Evolutionary conservation across 2,329 filamentous ascomycete species (phyloP).

Genomic region (Diaporthe sp.): DNA sequence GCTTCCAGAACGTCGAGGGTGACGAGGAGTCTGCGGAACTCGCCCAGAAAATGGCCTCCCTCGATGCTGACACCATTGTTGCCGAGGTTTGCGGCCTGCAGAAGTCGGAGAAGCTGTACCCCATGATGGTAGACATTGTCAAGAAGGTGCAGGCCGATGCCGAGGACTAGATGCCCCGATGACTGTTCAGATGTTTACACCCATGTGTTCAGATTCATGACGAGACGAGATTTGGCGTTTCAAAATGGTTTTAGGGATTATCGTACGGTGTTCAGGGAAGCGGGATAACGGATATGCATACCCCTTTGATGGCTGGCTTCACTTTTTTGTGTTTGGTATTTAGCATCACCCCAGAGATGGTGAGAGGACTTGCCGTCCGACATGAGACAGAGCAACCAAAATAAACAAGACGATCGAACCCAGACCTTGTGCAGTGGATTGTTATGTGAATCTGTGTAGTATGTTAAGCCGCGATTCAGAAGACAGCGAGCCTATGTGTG

Average conservation of each 20-base stretch:
- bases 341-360: conserved; percentile 11
- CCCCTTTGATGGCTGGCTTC: conserved; percentile 28
- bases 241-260: conserved; percentile 8
- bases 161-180: conserved; percentile 37
- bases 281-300: conserved; percentile 34
- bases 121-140: conserved; percentile 80
- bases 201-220: conserved; percentile 20
- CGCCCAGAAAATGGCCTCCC: conserved; percentile 83
- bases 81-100: conserved; percentile 85
- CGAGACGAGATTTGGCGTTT: conserved; percentile 31
- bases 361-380: background rate
- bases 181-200: background rate
- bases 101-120: conserved; percentile 79
- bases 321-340: background rate
- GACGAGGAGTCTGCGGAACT: conserved; percentile 92
- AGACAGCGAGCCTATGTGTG: background rate
- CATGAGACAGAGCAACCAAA: conserved; percentile 16
- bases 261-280: conserved; percentile 31
- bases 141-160: conserved; percentile 81
- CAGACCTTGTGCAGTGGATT: too few relatives aligned
- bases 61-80: conserved; percentile 74
- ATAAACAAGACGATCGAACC: background rate
- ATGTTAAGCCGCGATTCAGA: background rate
- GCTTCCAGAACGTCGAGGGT: conserved; percentile 93
- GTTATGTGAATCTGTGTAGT: too few relatives aligned